Evolutionary conservation across 768 basidiomycete species (phyloP).

Genomic region (Russula emetica): DNA sequence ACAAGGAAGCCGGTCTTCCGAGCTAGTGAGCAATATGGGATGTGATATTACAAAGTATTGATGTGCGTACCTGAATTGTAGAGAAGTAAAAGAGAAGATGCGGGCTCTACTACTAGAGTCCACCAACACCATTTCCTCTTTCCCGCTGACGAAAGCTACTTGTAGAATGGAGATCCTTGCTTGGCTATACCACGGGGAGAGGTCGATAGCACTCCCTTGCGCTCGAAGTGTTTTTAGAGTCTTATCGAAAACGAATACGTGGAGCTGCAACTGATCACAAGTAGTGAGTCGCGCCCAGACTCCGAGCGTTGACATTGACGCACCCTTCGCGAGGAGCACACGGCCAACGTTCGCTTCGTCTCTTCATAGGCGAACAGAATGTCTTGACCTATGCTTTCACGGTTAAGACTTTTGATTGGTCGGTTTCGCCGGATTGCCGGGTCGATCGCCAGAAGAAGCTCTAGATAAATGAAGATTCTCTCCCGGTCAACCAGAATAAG

Average conservation of each 20-base stretch:
- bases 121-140: conserved; percentile 50
- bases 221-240: conserved; percentile 39
- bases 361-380: conserved; percentile 51
- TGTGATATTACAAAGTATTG: background rate
- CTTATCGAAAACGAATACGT: conserved; percentile 50
- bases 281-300: background rate
- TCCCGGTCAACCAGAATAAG: conserved; percentile 12
- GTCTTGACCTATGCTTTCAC: conserved; percentile 45
- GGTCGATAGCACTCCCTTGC: conserved; percentile 40
- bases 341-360: conserved; percentile 44
- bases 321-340: conserved; percentile 46
- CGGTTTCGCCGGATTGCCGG: background rate
- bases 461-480: conserved; percentile 19
- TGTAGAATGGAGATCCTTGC: conserved; percentile 32
- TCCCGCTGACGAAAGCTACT: conserved; percentile 45
- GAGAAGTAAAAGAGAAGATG: conserved; percentile 51
- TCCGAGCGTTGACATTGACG: background rate
- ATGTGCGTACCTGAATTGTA: conserved; percentile 47
- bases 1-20: conserved; percentile 43
- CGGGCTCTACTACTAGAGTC: conserved; percentile 43
- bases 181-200: conserved; percentile 43
- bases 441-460: background rate
- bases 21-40: background rate
- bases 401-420: conserved; percentile 34
- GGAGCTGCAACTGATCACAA: conserved; percentile 34